Base-by-base conservation (phyloP, 345 rosid genomes). In the Eucalyptus tenuipes region DNA sequence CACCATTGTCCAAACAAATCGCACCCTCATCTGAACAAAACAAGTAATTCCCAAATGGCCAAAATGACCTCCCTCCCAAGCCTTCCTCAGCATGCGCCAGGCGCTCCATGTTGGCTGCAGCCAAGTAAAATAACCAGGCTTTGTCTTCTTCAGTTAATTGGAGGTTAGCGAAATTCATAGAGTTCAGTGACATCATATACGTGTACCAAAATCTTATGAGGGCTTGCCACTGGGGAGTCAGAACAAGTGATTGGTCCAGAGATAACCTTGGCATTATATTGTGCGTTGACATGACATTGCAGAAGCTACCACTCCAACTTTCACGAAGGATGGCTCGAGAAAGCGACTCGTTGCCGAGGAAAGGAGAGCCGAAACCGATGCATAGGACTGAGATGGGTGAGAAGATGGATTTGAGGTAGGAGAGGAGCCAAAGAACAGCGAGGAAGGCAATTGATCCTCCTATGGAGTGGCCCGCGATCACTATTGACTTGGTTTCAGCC, bases 341-440 rank as follows among this genome's bases (percentile, higher is more conserved):
- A 81, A 97, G 95, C 79, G 95, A 86, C 86, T 88, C 91, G 49
- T 97, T 96, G 75, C 97, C 98, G 0, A 97, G 94, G 85, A 98
- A 82, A 20, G 96, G 97, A 47, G 96, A 95, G 88, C 98, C 98
- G 7, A 94, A 98, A 22, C 98, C 96, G 92, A 96, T 91, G 93
- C 98, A 96, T 33, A 98, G 89, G 55, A 98, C 91, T 9, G 92
- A 88, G 33, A 88, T 17, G 48, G 92, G 40, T 24, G 92, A 86
- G 88, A 86, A 89, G 49, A n/a, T 29, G 86, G 92, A 87, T 31
- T 90, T 92, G 71, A 91, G 88, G 90, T 89, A 37, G 57, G 93
- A 96, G 91, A 97, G 98, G 48, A 98, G 96, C 95, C 95, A 93
- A 25, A 98, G 95, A 86, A 97, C 93, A 84, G 94, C 85, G 55